A percentile compares a stretch with the other conserved stretches of the same genome.
Evolutionary conservation across 202 grass and related monocot genomes (phyloP).

Genomic region (Panicum virgatum): DNA sequence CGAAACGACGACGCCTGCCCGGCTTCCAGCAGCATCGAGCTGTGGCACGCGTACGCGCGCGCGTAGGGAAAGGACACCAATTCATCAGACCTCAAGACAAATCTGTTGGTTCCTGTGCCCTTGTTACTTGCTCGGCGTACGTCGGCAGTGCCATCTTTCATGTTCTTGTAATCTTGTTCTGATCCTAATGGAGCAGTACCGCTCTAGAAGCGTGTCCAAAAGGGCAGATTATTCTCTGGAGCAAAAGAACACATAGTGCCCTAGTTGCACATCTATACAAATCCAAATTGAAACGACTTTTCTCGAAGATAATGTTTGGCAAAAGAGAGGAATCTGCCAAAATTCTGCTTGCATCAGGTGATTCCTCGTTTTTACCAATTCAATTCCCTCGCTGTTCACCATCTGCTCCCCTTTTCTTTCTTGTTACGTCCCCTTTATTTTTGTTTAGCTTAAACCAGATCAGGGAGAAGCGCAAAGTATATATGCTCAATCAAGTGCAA

Average conservation of each 20-base stretch:
- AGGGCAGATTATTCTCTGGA: background rate
- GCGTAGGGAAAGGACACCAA: background rate
- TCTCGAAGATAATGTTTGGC: background rate
- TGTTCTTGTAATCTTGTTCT: background rate
- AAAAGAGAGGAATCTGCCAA: background rate
- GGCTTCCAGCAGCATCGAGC: background rate
- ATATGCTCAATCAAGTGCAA: background rate
- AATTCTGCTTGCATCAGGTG: background rate
- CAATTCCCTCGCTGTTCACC: background rate
- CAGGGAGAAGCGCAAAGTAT: too few species aligned
- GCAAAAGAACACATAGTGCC: background rate
- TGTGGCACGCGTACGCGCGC: background rate
- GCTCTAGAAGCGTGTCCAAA: too few species aligned
- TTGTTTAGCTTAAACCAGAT: too few species aligned
- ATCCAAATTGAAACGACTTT: background rate
- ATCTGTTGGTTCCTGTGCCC: background rate
- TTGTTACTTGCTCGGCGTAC: too few species aligned
- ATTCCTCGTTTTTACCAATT: background rate
- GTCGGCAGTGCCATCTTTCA: too few species aligned
- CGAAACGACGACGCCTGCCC: background rate
- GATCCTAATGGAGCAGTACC: too few species aligned
- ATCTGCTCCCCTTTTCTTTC: background rate
- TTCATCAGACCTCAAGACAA: background rate
- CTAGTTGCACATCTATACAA: background rate
- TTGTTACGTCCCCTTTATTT: background rate